Evolutionary conservation across 176 grass and related monocot species (phyloP).

Genomic region (Avena insularis): DNA sequence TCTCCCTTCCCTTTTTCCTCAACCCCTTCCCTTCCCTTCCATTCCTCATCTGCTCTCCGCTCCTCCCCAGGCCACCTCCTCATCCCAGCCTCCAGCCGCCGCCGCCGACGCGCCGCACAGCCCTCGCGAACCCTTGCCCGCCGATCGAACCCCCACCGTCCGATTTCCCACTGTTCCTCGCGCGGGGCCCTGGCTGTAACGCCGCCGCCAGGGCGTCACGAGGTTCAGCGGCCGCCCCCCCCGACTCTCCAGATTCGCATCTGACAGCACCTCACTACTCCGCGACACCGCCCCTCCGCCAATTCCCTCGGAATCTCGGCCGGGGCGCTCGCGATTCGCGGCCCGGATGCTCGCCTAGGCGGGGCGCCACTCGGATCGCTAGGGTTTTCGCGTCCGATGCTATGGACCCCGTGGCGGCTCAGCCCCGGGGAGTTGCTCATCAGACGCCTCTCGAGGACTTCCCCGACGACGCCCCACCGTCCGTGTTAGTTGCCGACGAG

Average conservation of each 20-base stretch:
- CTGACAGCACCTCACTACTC: not conserved
- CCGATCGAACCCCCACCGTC: not conserved
- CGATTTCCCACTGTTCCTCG: not conserved
- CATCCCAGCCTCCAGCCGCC: not conserved
- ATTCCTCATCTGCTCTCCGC: not conserved
- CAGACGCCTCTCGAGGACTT: not conserved
- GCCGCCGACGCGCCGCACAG: not conserved
- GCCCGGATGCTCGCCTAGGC: slow-evolving; percentile 19
- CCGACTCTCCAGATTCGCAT: slow-evolving; percentile 39
- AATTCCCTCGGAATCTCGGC: not conserved
- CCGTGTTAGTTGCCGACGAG: not conserved
- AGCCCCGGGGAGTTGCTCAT: slow-evolving; percentile 16
- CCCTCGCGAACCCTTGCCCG: not conserved
- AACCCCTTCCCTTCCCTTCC: not conserved
- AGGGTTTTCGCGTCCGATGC: slow-evolving; percentile 45
- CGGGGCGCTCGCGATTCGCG: slow-evolving; percentile 10
- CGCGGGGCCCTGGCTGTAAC: not conserved
- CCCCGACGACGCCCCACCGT: not conserved
- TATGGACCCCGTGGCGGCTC: slow-evolving; percentile 18
- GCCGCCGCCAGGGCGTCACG: not conserved
- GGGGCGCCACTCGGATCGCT: slow-evolving; percentile 13
- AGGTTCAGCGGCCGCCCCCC: not conserved
- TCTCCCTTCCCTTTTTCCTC: not conserved
- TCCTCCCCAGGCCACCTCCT: not conserved
- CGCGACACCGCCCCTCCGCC: not conserved